Percentiles rank a stretch among this genome's conserved stretches.
These are phyloP conservation scores for Trichoderma breve DNA, from an alignment of 2,329 filamentous ascomycete genomes.

Conservation along the genomic window DNA sequence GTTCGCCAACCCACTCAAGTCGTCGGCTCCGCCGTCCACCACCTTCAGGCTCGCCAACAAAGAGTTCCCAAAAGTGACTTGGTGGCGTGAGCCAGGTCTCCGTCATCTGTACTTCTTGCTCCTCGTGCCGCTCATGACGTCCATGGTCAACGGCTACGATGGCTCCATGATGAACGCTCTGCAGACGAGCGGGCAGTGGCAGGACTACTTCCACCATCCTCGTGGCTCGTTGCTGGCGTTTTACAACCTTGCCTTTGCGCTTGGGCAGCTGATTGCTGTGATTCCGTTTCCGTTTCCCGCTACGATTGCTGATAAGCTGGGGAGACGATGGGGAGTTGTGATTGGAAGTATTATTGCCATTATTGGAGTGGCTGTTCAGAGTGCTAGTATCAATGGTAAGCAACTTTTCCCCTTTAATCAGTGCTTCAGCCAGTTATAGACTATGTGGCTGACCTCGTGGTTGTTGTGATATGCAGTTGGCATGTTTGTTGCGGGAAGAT, in stretches of 20 bases:
- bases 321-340: not conserved
- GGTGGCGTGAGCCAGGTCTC: not conserved
- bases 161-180: conserved; percentile 17
- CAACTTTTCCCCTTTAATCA: conserved; percentile 35
- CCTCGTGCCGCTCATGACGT: conserved; percentile 7
- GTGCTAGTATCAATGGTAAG: conserved; percentile 8
- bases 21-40: conserved; percentile 4
- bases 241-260: not conserved
- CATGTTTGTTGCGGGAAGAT: conserved; percentile 42
- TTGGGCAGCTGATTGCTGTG: conserved; percentile 1
- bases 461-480: not conserved
- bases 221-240: conserved; percentile 1
- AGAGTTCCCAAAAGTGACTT: conserved; percentile 9
- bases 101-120: not conserved
- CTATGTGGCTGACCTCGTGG: not conserved
- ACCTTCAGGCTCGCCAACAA: conserved; percentile 9
- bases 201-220: conserved; percentile 14
- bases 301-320: conserved; percentile 4
- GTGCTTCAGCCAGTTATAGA: not conserved
- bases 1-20: not conserved
- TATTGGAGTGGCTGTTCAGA: conserved; percentile 9
- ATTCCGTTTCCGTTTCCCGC: conserved; percentile 3
- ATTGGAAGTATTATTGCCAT: conserved; percentile 12
- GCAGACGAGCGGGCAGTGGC: conserved; percentile 11
- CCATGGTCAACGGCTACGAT: conserved; percentile 14